These are phyloP conservation scores for Penicillium paneum DNA, from an alignment of 2,329 filamentous ascomycete genomes.

Conservation along the genomic window DNA sequence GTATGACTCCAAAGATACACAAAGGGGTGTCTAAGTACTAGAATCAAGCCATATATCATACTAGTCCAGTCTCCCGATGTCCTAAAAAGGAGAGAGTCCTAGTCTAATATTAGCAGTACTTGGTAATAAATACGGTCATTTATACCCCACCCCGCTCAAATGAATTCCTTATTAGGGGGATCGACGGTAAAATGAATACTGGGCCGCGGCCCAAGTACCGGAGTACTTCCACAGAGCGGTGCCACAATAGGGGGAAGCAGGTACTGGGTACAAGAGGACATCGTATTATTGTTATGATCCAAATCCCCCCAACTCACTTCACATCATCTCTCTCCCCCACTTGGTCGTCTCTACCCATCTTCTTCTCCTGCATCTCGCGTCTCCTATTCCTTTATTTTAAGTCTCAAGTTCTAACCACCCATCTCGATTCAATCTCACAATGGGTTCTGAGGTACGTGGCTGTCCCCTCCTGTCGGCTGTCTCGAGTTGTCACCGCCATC, in stretches of 20 bases:
- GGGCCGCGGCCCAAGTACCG: constrained; percentile 9
- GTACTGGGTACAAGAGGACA: constrained; percentile 14
- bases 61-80: not conserved
- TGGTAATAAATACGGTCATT: constrained; percentile 3
- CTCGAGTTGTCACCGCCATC: constrained; percentile 31
- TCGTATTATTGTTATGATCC: constrained; percentile 20
- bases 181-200: constrained; percentile 10
- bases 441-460: constrained; percentile 62
- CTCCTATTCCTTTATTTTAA: constrained; percentile 12
- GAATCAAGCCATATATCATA: not conserved
- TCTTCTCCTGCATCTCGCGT: constrained; percentile 21
- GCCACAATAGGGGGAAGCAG: constrained; percentile 1
- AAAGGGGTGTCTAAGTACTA: not conserved
- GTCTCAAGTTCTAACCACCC: constrained; percentile 48
- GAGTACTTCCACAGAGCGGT: constrained; percentile 6
- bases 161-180: constrained; percentile 4
- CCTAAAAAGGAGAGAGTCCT: not conserved
- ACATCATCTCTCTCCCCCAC: constrained; percentile 22
- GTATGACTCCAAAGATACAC: not conserved
- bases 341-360: constrained; percentile 22
- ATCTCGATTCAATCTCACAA: constrained; percentile 40
- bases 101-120: not conserved
- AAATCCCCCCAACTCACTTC: constrained; percentile 16
- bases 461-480: constrained; percentile 34
- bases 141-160: constrained; percentile 8